These are phyloP conservation scores for Ogataea polymorpha DNA, from an alignment of 805 yeast genomes.

Conservation along the genomic window DNA sequence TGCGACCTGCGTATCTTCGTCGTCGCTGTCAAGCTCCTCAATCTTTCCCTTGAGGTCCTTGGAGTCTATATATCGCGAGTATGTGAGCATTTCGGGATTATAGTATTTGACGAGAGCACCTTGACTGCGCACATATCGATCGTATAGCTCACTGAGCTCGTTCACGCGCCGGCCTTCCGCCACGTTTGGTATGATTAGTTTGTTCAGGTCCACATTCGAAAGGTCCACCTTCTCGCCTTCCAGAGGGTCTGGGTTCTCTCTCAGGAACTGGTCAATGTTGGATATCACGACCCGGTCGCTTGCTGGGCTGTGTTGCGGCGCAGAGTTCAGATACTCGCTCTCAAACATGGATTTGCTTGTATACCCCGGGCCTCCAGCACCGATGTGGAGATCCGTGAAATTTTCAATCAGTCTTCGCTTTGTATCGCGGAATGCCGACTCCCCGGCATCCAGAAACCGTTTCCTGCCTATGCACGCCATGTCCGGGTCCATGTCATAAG, in stretches of 20 bases:
- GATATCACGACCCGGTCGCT: constrained; percentile 19
- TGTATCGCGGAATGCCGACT: constrained; percentile 2
- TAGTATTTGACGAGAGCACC: constrained; percentile 27
- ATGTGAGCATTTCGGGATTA: constrained; percentile 22
- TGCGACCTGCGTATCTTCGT: background rate
- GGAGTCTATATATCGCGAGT: constrained; percentile 17
- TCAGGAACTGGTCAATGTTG: constrained; percentile 25
- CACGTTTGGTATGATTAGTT: constrained; percentile 13
- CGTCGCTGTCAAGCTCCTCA: constrained; percentile 15
- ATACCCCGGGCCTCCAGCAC: background rate
- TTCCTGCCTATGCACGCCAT: constrained; percentile 8
- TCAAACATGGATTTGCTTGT: constrained; percentile 10
- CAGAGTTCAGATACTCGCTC: constrained; percentile 11
- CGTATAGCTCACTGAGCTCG: constrained; percentile 23
- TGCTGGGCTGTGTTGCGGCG: background rate
- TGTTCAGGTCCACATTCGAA: constrained; percentile 13
- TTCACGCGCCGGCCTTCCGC: constrained; percentile 10
- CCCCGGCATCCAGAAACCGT: constrained; percentile 4
- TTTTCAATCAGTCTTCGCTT: constrained; percentile 9
- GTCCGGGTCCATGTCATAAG: background rate
- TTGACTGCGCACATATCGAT: constrained; percentile 17
- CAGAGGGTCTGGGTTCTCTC: constrained; percentile 20
- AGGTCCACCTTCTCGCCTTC: constrained; percentile 13
- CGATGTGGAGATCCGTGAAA: constrained; percentile 6
- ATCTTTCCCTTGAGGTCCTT: constrained; percentile 12